Evolutionary conservation across 2,329 filamentous ascomycete species (phyloP), one percentile per base, ranked within the genome.

Genomic region (Epichloe scottii): DNA sequence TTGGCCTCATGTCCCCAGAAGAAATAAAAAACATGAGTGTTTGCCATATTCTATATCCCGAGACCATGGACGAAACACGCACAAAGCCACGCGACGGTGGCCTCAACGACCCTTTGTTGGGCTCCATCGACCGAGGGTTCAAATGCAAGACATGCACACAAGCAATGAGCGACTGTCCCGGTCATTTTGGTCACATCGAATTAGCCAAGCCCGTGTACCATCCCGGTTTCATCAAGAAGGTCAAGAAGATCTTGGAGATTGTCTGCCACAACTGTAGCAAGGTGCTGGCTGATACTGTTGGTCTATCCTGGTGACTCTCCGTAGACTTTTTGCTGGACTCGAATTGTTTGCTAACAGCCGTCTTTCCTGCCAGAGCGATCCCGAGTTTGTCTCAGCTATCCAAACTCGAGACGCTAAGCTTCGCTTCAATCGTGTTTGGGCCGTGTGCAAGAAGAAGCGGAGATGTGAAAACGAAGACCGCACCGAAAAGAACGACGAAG

Each of bases 1-100:
- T 98, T 67, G 93, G 93, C 66, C 81, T 98, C 66, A 81, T 98
- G 70, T 95, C 93, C 37, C 93, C 93, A 26, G 93, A 98, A 68
- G 94, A 98, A 75, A 95, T 97, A 71, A 97, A 98, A 77, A 90
- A 86, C 63, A 94, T 97, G 89, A 96, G 90, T 71, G 91, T 97
- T 57, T 87, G 84, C 60, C 88, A 95, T 68, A 91, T 98, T 67
- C 80, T 93, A 68, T 97, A 96, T 66, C 90, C 93, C n/a, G 93
- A 98, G 75, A 97, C 93, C 30, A 96, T 98, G 93, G 93, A 98
- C 66, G 93, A 98, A 70, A 85, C 85, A 68, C 87, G 90, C 63
- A 84, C 87, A 59, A 88, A 88, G 67, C 93, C 93, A 57, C 89
- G 93, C 60, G 86, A 93, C 55, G 85, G 86, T 65, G 93, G 93